Conservation (phyloP, 1,284 basidiomycete genomes). For the Mycena citricolor region DNA sequence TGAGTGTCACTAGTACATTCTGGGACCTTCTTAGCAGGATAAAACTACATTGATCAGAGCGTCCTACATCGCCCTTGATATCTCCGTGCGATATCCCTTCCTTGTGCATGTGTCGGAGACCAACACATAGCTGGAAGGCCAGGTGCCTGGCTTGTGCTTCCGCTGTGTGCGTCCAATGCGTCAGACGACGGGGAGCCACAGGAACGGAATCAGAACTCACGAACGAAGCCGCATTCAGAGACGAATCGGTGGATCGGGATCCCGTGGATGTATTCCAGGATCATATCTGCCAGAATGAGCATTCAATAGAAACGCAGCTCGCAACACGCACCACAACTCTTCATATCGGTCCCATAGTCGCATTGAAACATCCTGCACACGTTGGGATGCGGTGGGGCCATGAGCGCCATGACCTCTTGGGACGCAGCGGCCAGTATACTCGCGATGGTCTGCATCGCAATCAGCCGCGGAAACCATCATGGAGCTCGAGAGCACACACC, state of each 20-base stretch:
- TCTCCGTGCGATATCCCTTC: conserved; percentile 73
- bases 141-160: conserved; percentile 49
- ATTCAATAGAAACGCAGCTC: too few species aligned
- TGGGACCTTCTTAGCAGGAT: too few species aligned
- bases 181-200: conserved; percentile 16
- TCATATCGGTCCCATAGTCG: too few species aligned
- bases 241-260: conserved; percentile 67
- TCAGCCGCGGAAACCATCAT: too few species aligned
- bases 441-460: too few species aligned
- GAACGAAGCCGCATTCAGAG: conserved; percentile 40
- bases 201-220: conserved; percentile 39
- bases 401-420: too few species aligned
- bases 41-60: too few species aligned
- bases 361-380: too few species aligned
- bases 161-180: conserved; percentile 30
- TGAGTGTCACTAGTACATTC: conserved; percentile 60
- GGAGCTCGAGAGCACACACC: too few species aligned
- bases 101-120: conserved; percentile 58
- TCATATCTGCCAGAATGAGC: conserved; percentile 47
- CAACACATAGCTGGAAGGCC: conserved; percentile 57
- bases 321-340: too few species aligned
- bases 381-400: too few species aligned
- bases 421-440: too few species aligned
- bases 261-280: conserved; percentile 68
- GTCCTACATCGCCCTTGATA: conserved; percentile 65